Evolutionary conservation across 2,329 filamentous ascomycete species (phyloP), one percentile per base, ranked within the genome.

Genomic region (Sphaerulina vaccinii): DNA sequence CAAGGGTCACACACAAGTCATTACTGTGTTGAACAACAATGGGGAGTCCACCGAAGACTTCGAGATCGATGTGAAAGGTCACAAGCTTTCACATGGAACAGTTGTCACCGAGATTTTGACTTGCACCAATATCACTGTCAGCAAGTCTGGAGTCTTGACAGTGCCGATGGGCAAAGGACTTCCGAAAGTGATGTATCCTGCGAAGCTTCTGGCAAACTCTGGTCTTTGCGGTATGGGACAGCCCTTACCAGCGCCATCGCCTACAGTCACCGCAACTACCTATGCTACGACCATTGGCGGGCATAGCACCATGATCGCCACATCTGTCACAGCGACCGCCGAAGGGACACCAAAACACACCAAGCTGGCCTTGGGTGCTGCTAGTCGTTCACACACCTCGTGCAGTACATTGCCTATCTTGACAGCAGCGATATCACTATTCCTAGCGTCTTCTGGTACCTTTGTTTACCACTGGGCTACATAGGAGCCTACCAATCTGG

Each of bases 21-120:
- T 79, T 29, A 72, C 74, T 49, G 63, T 78, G 4, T 58, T 77
- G 9, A 75, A 42, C 18, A 77, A 74, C 45, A 69, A 70, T 33
- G 73, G 74, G 2, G 56, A 62, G 1, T 52, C 55, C 4, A 64
- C 68, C 23, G 71, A 42, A 50, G 61, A 57, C 54, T 64, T 57
- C 49, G 52, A 67, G 15, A 69, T 76, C 49, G 60, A 55, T 16
- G 53, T 76, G 13, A 52, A 60, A 5, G 64, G 60, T 35, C 67
- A 67, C 18, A 67, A 65, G 9, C 66, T 61, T 52, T 15, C 46
- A 10, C 47, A 57, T 38, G 64, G 62, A 3, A 65, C 63, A 6
- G 32, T 43, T 1, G 55, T 71, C 1, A 64, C 64, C 2, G 70
- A 72, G 41, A 42, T 71, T 15, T 43, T 72, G 42, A 64, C 62